Percentiles rank a stretch among this genome's conserved stretches.
These are phyloP conservation scores for Akanthomyces uredinophilus DNA, from an alignment of 2,329 filamentous ascomycete genomes.

Conservation along the genomic window DNA sequence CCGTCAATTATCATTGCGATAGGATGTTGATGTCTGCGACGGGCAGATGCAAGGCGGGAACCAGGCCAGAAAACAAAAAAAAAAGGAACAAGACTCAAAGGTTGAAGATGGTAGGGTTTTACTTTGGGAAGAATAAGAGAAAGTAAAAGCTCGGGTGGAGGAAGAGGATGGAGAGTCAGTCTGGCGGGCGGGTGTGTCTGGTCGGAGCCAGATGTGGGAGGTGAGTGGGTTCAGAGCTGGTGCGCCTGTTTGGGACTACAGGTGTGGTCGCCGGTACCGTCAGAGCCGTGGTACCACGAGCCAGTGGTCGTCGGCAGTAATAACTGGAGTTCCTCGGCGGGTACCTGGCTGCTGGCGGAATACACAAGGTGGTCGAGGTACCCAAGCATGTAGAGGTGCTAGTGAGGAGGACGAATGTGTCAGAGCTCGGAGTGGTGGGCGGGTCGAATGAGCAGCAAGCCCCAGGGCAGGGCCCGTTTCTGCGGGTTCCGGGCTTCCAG, in stretches of 20 bases:
- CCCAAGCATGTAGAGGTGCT: not conserved
- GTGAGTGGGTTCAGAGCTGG: not conserved
- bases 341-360: not conserved
- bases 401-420: constrained; percentile 1
- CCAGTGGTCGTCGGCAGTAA: not conserved
- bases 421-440: constrained; percentile 10
- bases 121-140: constrained; percentile 6
- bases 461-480: constrained; percentile 8
- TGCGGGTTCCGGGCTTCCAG: constrained; percentile 4
- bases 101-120: not conserved
- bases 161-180: constrained; percentile 9
- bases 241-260: not conserved
- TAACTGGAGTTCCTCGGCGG: not conserved
- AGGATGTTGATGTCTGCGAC: constrained; percentile 14
- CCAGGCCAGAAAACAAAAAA: not conserved
- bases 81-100: not conserved
- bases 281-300: not conserved
- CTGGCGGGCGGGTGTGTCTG: not conserved
- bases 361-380: not conserved
- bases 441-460: constrained; percentile 9
- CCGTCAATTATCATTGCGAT: constrained; percentile 76
- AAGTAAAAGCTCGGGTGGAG: constrained; percentile 12
- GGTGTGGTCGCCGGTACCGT: not conserved
- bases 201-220: not conserved
- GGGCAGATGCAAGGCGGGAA: constrained; percentile 13